These are phyloP conservation scores for Chrysanthemum seticuspe DNA, from an alignment of 129 eudicot genomes.

Conservation along the genomic window DNA sequence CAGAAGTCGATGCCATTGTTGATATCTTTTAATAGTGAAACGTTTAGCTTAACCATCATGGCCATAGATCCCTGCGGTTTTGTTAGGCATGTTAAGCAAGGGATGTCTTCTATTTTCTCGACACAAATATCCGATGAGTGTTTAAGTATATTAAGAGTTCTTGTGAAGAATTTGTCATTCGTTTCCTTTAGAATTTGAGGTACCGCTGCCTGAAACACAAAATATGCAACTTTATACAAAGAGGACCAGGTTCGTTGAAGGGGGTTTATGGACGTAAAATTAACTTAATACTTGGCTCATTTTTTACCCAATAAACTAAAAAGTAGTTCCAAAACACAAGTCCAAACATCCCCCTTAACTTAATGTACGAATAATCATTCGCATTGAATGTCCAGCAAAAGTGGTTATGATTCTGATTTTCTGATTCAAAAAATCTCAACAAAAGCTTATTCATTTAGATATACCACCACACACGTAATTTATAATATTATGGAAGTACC, in stretches of 20 bases:
- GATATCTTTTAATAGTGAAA: conserved; percentile 61
- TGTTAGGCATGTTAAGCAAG: too few species aligned
- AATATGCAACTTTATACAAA: conserved; percentile 6
- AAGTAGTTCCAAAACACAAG: background rate
- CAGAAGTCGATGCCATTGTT: conserved; percentile 86
- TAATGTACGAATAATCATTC: background rate
- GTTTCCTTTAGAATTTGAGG: conserved; percentile 72
- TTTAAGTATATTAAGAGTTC: conserved; percentile 64
- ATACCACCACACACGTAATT: background rate
- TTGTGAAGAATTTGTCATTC: conserved; percentile 56
- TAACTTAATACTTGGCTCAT: background rate
- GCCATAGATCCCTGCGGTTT: too few species aligned
- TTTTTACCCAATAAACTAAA: background rate
- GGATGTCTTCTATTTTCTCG: too few species aligned
- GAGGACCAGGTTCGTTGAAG: background rate
- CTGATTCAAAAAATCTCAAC: background rate
- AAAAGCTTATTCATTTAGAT: background rate
- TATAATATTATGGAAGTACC: background rate
- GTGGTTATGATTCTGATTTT: background rate
- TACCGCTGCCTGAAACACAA: conserved; percentile 73
- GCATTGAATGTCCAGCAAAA: background rate
- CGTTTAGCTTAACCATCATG: conserved; percentile 75
- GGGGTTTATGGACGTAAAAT: background rate
- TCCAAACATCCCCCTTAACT: background rate
- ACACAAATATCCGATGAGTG: conserved; percentile 66